Conservation (phyloP, 2,329 filamentous ascomycete species). For the Penicillium sclerotiorum region DNA sequence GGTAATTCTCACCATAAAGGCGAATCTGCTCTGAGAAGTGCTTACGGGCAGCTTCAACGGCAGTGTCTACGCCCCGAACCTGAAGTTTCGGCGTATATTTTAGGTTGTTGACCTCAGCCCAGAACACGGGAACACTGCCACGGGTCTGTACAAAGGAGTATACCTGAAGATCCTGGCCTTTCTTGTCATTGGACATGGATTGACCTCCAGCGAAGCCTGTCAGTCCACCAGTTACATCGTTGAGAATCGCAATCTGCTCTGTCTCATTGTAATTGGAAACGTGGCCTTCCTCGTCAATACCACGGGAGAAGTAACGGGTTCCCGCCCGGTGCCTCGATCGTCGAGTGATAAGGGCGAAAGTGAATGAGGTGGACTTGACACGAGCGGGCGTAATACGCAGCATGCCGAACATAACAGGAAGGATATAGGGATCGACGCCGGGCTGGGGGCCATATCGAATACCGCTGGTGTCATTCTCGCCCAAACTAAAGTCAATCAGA, state of each 20-base stretch:
- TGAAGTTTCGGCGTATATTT: slow-evolving; percentile 90
- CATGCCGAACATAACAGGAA: slow-evolving; percentile 96
- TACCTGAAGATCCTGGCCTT: slow-evolving; percentile 79
- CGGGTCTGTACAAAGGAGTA: slow-evolving; percentile 95
- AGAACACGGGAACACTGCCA: slow-evolving; percentile 93
- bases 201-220: slow-evolving; percentile 78
- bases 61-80: slow-evolving; percentile 80
- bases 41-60: slow-evolving; percentile 73
- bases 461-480: slow-evolving; percentile 51
- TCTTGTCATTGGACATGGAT: slow-evolving; percentile 74
- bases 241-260: slow-evolving; percentile 87
- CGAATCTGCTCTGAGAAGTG: slow-evolving; percentile 94
- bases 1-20: slow-evolving; percentile 92
- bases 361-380: slow-evolving; percentile 82
- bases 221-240: slow-evolving; percentile 74
- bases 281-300: slow-evolving; percentile 88
- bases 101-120: slow-evolving; percentile 93
- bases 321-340: slow-evolving; percentile 86
- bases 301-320: slow-evolving; percentile 92
- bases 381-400: slow-evolving; percentile 84
- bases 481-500: slow-evolving; percentile 82
- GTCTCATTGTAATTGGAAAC: slow-evolving; percentile 99
- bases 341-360: slow-evolving; percentile 83
- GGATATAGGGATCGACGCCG: slow-evolving; percentile 83
- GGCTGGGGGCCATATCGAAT: slow-evolving; percentile 62